Conservation (phyloP, 257 asterid genomes). For the Solanum appendiculatum region DNA sequence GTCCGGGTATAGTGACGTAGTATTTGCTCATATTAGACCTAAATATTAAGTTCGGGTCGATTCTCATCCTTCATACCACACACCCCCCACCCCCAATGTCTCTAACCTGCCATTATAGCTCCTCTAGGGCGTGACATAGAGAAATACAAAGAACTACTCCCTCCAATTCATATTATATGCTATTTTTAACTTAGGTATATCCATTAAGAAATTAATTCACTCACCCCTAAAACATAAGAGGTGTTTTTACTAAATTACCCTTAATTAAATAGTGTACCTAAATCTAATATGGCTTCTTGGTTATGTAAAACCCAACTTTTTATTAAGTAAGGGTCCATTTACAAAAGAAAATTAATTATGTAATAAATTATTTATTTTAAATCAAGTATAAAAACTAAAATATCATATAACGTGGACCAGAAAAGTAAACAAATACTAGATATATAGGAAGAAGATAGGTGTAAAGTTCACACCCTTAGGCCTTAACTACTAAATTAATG, state of each 20-base stretch:
- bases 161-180: background rate
- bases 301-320: background rate
- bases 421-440: background rate
- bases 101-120: background rate
- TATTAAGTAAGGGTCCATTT: background rate
- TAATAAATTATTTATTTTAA: background rate
- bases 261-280: background rate
- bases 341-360: background rate
- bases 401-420: background rate
- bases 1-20: background rate
- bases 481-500: background rate
- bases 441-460: background rate
- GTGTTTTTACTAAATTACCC: background rate
- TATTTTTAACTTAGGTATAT: background rate
- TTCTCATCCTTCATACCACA: background rate
- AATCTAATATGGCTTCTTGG: background rate
- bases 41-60: too few relatives aligned
- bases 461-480: background rate
- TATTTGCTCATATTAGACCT: background rate
- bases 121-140: background rate
- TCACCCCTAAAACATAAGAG: background rate
- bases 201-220: background rate
- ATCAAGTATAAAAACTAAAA: background rate
- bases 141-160: background rate
- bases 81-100: background rate